A percentile compares a stretch with the other conserved stretches of the same genome.
Conservation (phyloP, 148 eudicot genomes). For the Dysphania ambrosioides region DNA sequence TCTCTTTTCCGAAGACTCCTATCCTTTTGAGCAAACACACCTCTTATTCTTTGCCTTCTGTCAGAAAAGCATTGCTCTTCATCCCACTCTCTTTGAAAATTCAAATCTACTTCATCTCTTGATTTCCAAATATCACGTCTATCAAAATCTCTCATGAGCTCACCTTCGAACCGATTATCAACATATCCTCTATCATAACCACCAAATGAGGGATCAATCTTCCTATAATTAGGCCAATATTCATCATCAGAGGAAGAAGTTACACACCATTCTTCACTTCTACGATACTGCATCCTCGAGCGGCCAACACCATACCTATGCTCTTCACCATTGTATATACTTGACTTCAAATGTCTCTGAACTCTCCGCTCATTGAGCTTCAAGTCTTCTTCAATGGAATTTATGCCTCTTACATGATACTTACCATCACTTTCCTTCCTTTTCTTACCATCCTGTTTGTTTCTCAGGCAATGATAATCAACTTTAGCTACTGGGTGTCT, state of each 20-base stretch:
- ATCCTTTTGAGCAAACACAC: conserved; percentile 13
- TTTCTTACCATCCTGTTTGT: conserved; percentile 5
- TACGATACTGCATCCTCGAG: conserved; percentile 5
- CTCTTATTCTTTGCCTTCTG: conserved; percentile 15
- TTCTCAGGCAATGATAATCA: conserved; percentile 17
- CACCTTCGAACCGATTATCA: conserved; percentile 7
- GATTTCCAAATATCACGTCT: conserved; percentile 9
- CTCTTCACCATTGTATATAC: background rate
- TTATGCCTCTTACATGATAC: conserved; percentile 21
- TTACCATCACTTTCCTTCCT: conserved; percentile 9
- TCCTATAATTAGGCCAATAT: conserved; percentile 15
- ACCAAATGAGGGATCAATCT: conserved; percentile 1
- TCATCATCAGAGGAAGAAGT: conserved; percentile 17
- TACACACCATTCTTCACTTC: conserved; percentile 12
- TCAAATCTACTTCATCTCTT: conserved; percentile 13
- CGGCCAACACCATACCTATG: background rate
- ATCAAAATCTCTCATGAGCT: conserved; percentile 9
- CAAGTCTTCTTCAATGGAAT: conserved; percentile 13
- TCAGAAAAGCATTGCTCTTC: conserved; percentile 16
- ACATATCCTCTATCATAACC: conserved; percentile 6
- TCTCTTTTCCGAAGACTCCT: conserved; percentile 22
- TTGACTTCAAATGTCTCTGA: conserved; percentile 18
- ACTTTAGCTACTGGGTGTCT: conserved; percentile 7
- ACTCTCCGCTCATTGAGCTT: conserved; percentile 3
- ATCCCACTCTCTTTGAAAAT: conserved; percentile 22